These are phyloP conservation scores for Talaromyces amestolkiae DNA, from an alignment of 2,329 filamentous ascomycete genomes.

Conservation along the genomic window DNA sequence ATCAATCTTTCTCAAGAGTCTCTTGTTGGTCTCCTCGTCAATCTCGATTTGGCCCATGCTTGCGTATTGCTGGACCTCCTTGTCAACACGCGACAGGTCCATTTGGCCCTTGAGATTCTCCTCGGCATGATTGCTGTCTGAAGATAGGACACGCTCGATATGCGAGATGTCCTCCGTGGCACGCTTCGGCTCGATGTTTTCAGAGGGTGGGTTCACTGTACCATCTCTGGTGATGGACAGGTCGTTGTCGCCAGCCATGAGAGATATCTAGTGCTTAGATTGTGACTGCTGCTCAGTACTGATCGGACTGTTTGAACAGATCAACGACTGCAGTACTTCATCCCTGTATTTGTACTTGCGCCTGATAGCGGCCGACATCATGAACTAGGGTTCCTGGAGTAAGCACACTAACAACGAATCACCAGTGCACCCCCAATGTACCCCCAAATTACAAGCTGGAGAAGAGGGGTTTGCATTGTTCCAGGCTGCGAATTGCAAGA, in stretches of 20 bases:
- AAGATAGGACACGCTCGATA: slow-evolving; percentile 51
- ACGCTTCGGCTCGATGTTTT: neutral
- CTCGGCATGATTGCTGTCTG: slow-evolving; percentile 38
- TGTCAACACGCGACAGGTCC: slow-evolving; percentile 54
- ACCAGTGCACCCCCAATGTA: neutral
- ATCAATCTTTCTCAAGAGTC: slow-evolving; percentile 66
- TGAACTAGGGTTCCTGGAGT: neutral
- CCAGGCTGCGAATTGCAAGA: neutral
- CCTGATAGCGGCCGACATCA: neutral
- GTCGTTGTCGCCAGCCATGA: neutral
- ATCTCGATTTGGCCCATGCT: slow-evolving; percentile 48
- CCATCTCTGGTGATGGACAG: neutral
- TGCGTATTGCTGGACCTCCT: slow-evolving; percentile 69
- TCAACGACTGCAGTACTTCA: neutral
- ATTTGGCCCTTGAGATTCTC: slow-evolving; percentile 45
- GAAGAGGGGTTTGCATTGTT: neutral
- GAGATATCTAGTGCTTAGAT: neutral
- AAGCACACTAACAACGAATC: neutral
- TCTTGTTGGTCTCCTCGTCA: slow-evolving; percentile 56
- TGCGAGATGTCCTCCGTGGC: slow-evolving; percentile 38
- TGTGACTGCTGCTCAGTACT: neutral
- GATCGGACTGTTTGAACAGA: neutral
- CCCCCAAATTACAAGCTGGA: neutral
- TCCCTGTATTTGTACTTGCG: neutral
- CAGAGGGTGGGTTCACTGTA: neutral